Base-by-base conservation (phyloP, 129 eudicot genomes). In the Escallonia herrerae region DNA sequence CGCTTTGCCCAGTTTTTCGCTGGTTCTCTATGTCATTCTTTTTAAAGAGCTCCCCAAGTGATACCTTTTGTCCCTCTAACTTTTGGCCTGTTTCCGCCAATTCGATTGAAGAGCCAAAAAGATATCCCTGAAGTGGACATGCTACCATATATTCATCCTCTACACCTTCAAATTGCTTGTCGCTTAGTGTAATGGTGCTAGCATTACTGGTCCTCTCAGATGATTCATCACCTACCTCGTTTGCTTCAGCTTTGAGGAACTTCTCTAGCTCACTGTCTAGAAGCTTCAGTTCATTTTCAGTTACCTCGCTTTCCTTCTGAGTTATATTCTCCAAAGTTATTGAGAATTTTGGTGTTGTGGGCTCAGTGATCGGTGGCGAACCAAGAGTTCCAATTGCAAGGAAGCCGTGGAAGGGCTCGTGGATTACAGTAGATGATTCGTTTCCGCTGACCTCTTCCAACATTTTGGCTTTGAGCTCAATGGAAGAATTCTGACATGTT, bases 361-460 rank as follows among this genome's bases (percentile, higher is more conserved):
- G 84, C 57, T 83, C 88, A 55, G 80, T 60, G 41, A 47, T 65
- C 59, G 83, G 73, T 47, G 75, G 83, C 62, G 68, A 52, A 70
- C 91, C 94, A 11, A 90, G 85, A 63, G 97, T 90, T 66, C 95
- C 97, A 58, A 90, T 90, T 64, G 91, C 79, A 42, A 90, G 87
- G 72, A 90, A 82, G 54, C 87, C 89, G 8, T 78, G 84, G 67
- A 77, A 81, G 43, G 68, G 65, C 66, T 79, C 77, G 22, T 58
- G 45, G 56, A 46, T 72, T 72, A 63, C 47, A 44, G 51, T 58
- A 57, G 58, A 55, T 12, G 76, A 37, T 60, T 80, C 82, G 50
- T 76, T 72, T 46, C 47, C 43, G 11, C 33, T 15, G 72, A 54
- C 53, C 14, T 66, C 68, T 79, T 79, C 76, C 54, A 5, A 64